These are phyloP conservation scores for Daphne laureola DNA, from an alignment of 441 rosid genomes.

Conservation along the genomic window DNA sequence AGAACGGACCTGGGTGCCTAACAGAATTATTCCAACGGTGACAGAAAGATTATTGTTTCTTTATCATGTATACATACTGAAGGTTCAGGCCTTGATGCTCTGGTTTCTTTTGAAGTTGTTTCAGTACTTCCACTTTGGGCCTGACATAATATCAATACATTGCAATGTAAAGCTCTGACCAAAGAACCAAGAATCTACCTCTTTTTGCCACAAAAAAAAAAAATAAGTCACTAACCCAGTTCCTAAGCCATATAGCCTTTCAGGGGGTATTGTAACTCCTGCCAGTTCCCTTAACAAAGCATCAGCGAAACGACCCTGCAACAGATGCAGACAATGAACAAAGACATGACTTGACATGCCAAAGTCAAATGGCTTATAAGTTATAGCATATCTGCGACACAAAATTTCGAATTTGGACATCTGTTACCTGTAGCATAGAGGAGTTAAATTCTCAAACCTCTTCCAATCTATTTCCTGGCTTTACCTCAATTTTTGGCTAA, in stretches of 20 bases:
- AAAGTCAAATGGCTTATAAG: neutral
- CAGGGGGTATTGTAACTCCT: conserved; percentile 68
- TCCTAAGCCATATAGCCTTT: conserved; percentile 76
- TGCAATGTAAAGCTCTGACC: neutral
- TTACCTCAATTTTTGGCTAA: conserved; percentile 2
- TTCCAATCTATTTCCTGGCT: neutral
- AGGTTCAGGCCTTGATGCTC: conserved; percentile 68
- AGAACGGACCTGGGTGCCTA: neutral
- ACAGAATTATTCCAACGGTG: no score
- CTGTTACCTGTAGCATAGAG: no score
- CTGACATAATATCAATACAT: conserved; percentile 27
- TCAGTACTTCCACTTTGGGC: conserved; percentile 83
- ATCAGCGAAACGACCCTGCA: conserved; percentile 80
- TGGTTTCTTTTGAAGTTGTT: conserved; percentile 70
- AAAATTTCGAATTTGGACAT: no score
- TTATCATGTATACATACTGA: conserved; percentile 39
- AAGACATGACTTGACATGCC: neutral
- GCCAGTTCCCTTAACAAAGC: conserved; percentile 64
- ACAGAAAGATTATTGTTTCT: no score
- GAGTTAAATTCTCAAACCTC: no score
- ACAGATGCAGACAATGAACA: neutral
- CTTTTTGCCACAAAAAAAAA: conserved; percentile 6
- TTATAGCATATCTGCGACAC: no score
- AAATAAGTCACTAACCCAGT: conserved; percentile 52
- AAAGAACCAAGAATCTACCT: neutral